Evolutionary conservation across 192 early-diverging fungal genomes (phyloP), one percentile per base, ranked within the genome.

Genomic region (Entophlyctis luteolus): DNA sequence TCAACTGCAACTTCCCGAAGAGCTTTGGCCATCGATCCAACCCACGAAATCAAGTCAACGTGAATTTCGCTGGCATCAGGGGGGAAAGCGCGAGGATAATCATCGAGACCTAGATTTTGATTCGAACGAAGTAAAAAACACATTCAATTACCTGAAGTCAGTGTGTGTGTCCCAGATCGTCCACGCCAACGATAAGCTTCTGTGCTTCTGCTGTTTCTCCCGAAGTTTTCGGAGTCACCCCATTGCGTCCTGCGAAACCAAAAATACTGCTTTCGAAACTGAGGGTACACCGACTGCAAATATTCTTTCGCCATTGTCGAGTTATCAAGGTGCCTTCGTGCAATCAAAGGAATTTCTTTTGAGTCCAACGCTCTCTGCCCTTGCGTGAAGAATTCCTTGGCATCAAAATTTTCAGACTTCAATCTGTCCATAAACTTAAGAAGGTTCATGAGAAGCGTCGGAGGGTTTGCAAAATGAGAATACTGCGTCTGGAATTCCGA

Each of bases 121-220:
- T 12, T 20, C 52, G 22, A 12, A 20, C 6, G n/a, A 8, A 53
- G 23, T 12, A 53, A 32, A 31, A 50, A 35, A 65, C 52, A 20
- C 14, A 35, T 35, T 32, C 62, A 53, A 38, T 49, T 73, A 84
- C 83, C 95, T 28, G 89, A 92, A 0, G 95, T 92, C 54, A 98
- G 75, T 0, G 90, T 91, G 75, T 98, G 95, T 34, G 83, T 81
- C 23, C 75, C 78, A 2, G 90, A 90, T 36, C 93, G 84, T 0
- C 95, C 95, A 45, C 91, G 79, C 95, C 95, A 98, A 14, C 93
- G 76, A 80, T 91, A 98, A 2, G 86, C 93, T 45, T 89, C 87
- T n/a, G 70, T 62, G 38, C 71, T 73, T 1, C 67, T 49, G 3
- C 74, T 73, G 3, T 59, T 56, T 2, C 85, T 75, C 1, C 80